Evolutionary conservation across 73 alveolate species (phyloP), one percentile per base, ranked within the genome.

Genomic region (Paramecium tetraurelia): DNA sequence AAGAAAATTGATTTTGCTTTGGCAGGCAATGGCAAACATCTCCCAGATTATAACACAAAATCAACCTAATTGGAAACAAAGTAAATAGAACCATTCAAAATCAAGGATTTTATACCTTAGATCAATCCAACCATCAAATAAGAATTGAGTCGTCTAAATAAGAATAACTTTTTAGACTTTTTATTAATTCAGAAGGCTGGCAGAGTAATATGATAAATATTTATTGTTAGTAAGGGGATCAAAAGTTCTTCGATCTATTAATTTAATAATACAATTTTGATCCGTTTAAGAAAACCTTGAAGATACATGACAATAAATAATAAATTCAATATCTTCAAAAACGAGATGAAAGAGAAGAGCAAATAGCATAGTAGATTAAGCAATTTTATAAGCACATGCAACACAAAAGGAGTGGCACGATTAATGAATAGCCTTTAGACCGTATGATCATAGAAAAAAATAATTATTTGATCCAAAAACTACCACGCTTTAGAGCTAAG

Each of bases 21-120:
- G 46, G 35, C 84, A 22, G 84, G 84, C 2, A 63, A 27, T 63
- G 48, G 84, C 5, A 63, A 63, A 63, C 84, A 63, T 7, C 27
- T 63, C 21, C 84, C 84, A 63, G 84, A 63, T 27, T 63, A 12
- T 33, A 31, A 33, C 29, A 31, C 5, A 20, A 63, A 31, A 33
- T 27, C 16, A 31, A 22, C 50, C 11, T 16, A 31, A 18, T 2
- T 27, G 7, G 27, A 27, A 31, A 7, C 41, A 63, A 21, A 63
- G 29, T 24, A 63, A 72, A 72, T 72, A 35, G 86, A 72, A 72
- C 86, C 63, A 12, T 72, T 72, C 31, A 72, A 72, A 38, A 72
- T 72, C 9, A 72, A 43, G 35, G 86, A 72, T 72, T 72, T 72
- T 38, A 72, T 72, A 29, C 86, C 86, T 14, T 22, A 12, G 33